Conservation (phyloP, 768 basidiomycete genomes). For the Austroboletus festivus region DNA sequence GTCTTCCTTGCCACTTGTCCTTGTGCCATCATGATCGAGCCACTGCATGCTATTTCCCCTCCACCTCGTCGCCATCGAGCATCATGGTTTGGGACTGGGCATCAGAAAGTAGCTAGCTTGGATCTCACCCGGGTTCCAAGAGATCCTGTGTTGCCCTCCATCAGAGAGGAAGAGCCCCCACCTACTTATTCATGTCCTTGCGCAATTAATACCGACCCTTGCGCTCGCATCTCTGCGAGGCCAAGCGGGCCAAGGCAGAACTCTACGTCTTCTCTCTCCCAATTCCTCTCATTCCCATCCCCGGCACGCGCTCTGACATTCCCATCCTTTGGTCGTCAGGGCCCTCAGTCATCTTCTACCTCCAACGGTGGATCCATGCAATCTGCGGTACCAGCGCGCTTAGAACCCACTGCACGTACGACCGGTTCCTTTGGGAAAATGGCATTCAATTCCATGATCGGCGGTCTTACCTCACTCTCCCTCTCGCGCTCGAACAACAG, state of each 20-base stretch:
- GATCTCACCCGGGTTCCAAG: slow-evolving; percentile 11
- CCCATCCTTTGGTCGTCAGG: slow-evolving; percentile 21
- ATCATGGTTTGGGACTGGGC: slow-evolving; percentile 30
- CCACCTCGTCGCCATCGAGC: slow-evolving; percentile 16
- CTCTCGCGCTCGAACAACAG: slow-evolving; percentile 49
- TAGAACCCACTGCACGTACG: slow-evolving; percentile 35
- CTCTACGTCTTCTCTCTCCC: slow-evolving; percentile 26
- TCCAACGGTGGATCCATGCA: slow-evolving; percentile 10
- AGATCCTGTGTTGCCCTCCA: slow-evolving; percentile 19
- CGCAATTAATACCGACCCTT: slow-evolving; percentile 2
- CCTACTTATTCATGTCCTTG: not conserved
- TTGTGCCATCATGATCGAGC: slow-evolving; percentile 23
- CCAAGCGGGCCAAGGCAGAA: slow-evolving; percentile 20
- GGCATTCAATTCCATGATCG: slow-evolving; percentile 69
- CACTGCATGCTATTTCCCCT: slow-evolving; percentile 3
- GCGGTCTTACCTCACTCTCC: slow-evolving; percentile 61
- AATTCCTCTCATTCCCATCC: slow-evolving; percentile 24
- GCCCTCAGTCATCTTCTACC: slow-evolving; percentile 4
- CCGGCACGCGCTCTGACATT: slow-evolving; percentile 8
- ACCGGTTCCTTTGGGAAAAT: slow-evolving; percentile 58
- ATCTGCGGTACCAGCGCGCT: slow-evolving; percentile 19
- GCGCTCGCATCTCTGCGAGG: slow-evolving; percentile 10
- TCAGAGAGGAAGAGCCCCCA: slow-evolving; percentile 12
- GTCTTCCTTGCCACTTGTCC: not conserved
- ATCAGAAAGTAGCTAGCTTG: slow-evolving; percentile 20